phyloP scores from a whole-genome alignment of 257 asterid species.

The Ilex asprella region DNA sequence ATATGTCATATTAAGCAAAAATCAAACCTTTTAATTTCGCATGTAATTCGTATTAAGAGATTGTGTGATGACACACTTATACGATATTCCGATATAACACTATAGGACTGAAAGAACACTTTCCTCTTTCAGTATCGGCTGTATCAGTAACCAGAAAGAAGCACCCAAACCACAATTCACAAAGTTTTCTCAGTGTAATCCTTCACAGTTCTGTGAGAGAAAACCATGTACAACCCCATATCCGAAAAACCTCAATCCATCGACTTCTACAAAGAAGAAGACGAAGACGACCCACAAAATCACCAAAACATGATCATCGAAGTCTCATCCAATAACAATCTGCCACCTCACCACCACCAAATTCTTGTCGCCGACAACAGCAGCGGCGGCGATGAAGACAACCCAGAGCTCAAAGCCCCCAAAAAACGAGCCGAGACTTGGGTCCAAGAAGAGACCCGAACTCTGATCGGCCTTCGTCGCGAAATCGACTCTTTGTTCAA shows the following conservation, averaged over 20 bases:
- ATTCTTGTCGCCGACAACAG: slow-evolving; percentile 23
- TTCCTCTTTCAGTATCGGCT: too few species aligned
- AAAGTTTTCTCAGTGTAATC: too few species aligned
- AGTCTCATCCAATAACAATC: slow-evolving; percentile 15
- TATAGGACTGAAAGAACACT: too few species aligned
- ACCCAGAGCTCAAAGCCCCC: slow-evolving; percentile 40
- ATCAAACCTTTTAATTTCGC: too few species aligned
- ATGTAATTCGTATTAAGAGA: too few species aligned
- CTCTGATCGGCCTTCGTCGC: slow-evolving; percentile 56
- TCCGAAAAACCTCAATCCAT: slow-evolving; percentile 19
- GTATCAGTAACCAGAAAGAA: too few species aligned
- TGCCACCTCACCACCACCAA: slow-evolving; percentile 26
- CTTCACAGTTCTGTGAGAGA: too few species aligned
- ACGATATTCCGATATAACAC: too few species aligned
- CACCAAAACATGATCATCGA: slow-evolving; percentile 36
- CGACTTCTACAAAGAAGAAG: slow-evolving; percentile 20
- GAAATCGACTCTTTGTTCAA: slow-evolving; percentile 69
- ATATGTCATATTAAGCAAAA: too few species aligned
- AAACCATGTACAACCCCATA: slow-evolving; percentile 12
- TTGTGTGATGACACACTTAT: too few species aligned
- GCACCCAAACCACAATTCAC: too few species aligned
- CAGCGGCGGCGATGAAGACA: slow-evolving; percentile 1
- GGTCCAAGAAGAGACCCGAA: slow-evolving; percentile 76
- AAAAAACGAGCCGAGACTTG: slow-evolving; percentile 92
- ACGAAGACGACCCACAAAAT: slow-evolving; percentile 1